Evolutionary conservation across 148 eudicot species (phyloP).

Genomic region (Chenopodium berlandieri): DNA sequence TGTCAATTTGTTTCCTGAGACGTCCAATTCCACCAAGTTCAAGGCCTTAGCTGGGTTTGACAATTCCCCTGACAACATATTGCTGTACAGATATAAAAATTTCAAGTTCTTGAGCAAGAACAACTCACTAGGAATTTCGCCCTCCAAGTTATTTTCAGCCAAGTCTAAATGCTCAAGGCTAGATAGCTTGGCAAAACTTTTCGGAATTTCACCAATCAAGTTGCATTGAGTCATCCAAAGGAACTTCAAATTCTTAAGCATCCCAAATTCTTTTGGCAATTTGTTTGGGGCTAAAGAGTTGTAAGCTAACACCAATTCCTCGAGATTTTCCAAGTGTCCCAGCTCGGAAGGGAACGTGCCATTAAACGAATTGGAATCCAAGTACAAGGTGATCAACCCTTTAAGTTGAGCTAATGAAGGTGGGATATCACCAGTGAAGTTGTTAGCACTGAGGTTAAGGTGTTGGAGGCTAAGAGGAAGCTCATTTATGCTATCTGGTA

Average conservation of each 20-base stretch:
- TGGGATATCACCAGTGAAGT: constrained; percentile 67
- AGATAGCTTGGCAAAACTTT: constrained; percentile 35
- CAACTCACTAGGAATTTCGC: constrained; percentile 54
- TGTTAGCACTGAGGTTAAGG: constrained; percentile 54
- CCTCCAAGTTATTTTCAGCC: constrained; percentile 38
- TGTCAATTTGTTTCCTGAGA: constrained; percentile 39
- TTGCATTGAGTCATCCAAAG: constrained; percentile 42
- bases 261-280: constrained; percentile 51
- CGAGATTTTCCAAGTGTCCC: constrained; percentile 47
- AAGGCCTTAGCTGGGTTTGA: constrained; percentile 43
- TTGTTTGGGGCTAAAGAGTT: constrained; percentile 35
- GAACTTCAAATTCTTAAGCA: constrained; percentile 30
- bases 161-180: constrained; percentile 56
- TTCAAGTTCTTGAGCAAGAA: constrained; percentile 56
- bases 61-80: constrained; percentile 49
- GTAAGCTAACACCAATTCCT: constrained; percentile 28
- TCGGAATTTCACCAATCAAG: constrained; percentile 59
- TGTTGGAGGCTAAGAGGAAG: constrained; percentile 36
- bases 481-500: constrained; percentile 53
- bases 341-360: constrained; percentile 62
- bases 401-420: constrained; percentile 46
- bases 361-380: constrained; percentile 44
- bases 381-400: constrained; percentile 28
- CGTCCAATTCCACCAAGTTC: constrained; percentile 41
- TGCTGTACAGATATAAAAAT: constrained; percentile 40